Conservation (phyloP, 768 basidiomycete species). For the Phanerochaete sordida region DNA sequence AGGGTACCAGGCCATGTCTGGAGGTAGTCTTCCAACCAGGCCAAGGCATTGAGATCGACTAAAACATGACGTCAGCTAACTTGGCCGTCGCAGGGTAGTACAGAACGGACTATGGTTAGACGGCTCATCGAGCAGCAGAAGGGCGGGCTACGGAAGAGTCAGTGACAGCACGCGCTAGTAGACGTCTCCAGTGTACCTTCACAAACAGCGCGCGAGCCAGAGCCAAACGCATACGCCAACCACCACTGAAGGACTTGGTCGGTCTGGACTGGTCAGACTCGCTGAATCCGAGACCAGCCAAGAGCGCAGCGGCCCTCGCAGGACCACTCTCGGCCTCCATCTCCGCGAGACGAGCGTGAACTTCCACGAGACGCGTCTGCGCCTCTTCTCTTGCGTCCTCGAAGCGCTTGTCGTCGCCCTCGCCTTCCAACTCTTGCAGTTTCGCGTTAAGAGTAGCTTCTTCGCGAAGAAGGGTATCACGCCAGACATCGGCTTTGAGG, state of each 20-base stretch:
- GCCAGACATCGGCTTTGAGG: conserved; percentile 99
- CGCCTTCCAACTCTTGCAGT: conserved; percentile 66
- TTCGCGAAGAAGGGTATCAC: conserved; percentile 87
- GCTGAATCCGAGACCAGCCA: conserved; percentile 91
- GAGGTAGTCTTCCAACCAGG: conserved; percentile 96
- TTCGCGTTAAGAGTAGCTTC: conserved; percentile 72
- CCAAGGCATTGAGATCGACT: conserved; percentile 94
- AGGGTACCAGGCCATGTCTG: conserved; percentile 93
- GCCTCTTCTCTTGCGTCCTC: conserved; percentile 87
- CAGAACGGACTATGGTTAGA: conserved; percentile 84
- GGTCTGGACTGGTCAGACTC: conserved; percentile 82
- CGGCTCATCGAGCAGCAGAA: conserved; percentile 87
- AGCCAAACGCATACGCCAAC: conserved; percentile 98
- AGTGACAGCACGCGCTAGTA: conserved; percentile 7
- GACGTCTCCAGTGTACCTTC: conserved; percentile 47
- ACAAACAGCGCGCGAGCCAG: conserved; percentile 95
- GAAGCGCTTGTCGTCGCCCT: conserved; percentile 75
- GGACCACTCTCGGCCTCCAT: conserved; percentile 99
- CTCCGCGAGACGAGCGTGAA: conserved; percentile 87
- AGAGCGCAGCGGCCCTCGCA: conserved; percentile 83
- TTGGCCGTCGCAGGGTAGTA: background rate
- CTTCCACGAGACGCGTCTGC: conserved; percentile 76
- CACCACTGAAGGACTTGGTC: conserved; percentile 89
- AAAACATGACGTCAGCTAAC: conserved; percentile 2
- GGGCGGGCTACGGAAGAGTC: conserved; percentile 44